Evolutionary conservation across 2,329 filamentous ascomycete species (phyloP), one percentile per base, ranked within the genome.

Genomic region (Sordariomycetes sp.): DNA sequence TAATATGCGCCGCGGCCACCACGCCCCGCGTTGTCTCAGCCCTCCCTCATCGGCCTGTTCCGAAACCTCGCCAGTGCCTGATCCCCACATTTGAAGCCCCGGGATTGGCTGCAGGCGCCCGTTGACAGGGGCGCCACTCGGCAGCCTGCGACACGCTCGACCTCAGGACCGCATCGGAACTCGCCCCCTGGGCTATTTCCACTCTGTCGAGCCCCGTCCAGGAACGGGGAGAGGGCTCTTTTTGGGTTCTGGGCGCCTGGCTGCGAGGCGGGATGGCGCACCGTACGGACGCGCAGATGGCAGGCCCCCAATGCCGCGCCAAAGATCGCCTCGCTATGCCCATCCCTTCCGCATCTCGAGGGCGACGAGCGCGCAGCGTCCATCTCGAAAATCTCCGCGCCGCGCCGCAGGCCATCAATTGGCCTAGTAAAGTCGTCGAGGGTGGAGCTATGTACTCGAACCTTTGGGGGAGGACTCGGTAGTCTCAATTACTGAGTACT

Each of bases 11-110:
- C 40, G 6, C 40, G 40, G 11, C 16, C 40, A 46, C 40, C 12
- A 40, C 12, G 3, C 37, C 25, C 12, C 25, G n/a, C 55, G 24
- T 20, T 57, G 55, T 57, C 55, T 57, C 55, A 37, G 55, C 55
- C 34, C 43, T 22, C 16, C 55, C 50, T 57, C 55, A 57, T 32
- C 55, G 43, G 43, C 25, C 40, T 28, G 37, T 20, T 18, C 50
- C 55, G 40, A 48, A 57, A 57, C 46, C 55, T 57, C 43, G 32
- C 55, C 50, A 34, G 11, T 51, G 40, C 43, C 55, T 50, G 55
- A 57, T 57, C 55, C 50, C 55, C 55, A 57, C 55, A 57, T 6
- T 32, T 34, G 32, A 57, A 57, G 55, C 55, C 28, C 55, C 43
- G 43, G 11, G 40, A 51, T 51, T 57, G 55, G 55, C 55, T 51